Percentiles rank a stretch among this genome's conserved stretches.
Conservation (phyloP, 1,284 basidiomycete genomes). For the Rhodotorula sp. region DNA sequence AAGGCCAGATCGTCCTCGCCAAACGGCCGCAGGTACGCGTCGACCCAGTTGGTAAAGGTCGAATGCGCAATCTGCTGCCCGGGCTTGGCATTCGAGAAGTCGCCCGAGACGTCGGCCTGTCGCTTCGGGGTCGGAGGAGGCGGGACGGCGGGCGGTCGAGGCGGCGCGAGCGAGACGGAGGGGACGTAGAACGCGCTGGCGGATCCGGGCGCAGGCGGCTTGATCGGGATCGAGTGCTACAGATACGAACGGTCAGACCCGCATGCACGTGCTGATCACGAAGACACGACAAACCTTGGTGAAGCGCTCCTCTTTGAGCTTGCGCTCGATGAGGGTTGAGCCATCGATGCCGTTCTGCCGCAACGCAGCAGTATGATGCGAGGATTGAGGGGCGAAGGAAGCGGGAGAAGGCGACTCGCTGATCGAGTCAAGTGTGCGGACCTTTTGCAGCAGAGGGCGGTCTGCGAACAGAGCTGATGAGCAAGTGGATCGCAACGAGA, state of each 20-base stretch:
- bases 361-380: background rate
- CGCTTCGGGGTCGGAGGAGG: constrained; percentile 76
- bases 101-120: constrained; percentile 76
- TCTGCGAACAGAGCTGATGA: background rate
- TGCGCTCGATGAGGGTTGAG: constrained; percentile 12
- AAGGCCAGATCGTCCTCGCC: constrained; percentile 90
- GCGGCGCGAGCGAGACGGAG: constrained; percentile 57
- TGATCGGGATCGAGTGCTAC: constrained; percentile 50
- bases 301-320: constrained; percentile 38
- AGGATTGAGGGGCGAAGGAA: background rate
- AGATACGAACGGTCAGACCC: background rate
- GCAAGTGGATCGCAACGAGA: background rate
- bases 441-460: constrained; percentile 23
- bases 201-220: constrained; percentile 41
- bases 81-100: constrained; percentile 78
- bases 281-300: constrained; percentile 23
- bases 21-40: constrained; percentile 79
- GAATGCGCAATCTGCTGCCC: constrained; percentile 59
- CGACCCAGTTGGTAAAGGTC: constrained; percentile 80
- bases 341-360: background rate
- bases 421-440: constrained; percentile 29
- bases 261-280: background rate
- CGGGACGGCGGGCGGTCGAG: constrained; percentile 51
- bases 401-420: background rate
- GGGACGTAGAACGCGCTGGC: constrained; percentile 52